These are phyloP conservation scores for Cryphonectria japonica DNA, from an alignment of 2,329 filamentous ascomycete species.

Conservation along the genomic window DNA sequence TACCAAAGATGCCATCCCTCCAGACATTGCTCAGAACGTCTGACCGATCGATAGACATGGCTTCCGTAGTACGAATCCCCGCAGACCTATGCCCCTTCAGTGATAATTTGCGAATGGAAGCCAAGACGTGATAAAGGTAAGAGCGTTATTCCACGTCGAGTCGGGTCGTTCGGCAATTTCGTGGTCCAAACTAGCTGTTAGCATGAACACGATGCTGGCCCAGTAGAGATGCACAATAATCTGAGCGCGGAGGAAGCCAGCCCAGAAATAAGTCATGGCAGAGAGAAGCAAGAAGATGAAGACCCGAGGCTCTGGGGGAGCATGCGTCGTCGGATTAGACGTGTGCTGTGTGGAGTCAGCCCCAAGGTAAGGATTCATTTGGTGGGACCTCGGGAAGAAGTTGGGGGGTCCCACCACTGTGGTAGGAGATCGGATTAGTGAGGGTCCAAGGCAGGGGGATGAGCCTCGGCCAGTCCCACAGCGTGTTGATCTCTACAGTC, in stretches of 20 bases:
- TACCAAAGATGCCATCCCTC: slow-evolving; percentile 87
- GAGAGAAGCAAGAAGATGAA: background rate
- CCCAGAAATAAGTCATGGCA: slow-evolving; percentile 17
- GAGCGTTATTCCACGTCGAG: background rate
- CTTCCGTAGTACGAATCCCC: background rate
- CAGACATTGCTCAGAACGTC: slow-evolving; percentile 83
- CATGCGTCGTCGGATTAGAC: background rate
- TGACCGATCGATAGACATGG: slow-evolving; percentile 42
- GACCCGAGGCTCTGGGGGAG: background rate
- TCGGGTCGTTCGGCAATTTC: slow-evolving; percentile 9
- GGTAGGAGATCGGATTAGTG: background rate
- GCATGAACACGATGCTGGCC: slow-evolving; percentile 23
- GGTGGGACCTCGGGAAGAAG: slow-evolving; percentile 7
- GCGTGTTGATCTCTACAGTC: background rate
- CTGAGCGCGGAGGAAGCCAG: slow-evolving; percentile 12
- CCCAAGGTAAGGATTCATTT: background rate
- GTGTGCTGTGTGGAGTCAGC: background rate
- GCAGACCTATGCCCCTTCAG: background rate
- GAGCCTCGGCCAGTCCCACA: slow-evolving; percentile 7
- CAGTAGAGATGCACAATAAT: slow-evolving; percentile 23
- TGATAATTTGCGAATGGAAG: background rate
- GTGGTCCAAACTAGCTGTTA: slow-evolving; percentile 20
- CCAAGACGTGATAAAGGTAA: background rate
- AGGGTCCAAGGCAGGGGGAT: background rate
- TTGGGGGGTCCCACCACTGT: background rate